Evolutionary conservation across 768 basidiomycete genomes (phyloP), one percentile per base, ranked within the genome.

Genomic region (Infundibulicybe gibba): DNA sequence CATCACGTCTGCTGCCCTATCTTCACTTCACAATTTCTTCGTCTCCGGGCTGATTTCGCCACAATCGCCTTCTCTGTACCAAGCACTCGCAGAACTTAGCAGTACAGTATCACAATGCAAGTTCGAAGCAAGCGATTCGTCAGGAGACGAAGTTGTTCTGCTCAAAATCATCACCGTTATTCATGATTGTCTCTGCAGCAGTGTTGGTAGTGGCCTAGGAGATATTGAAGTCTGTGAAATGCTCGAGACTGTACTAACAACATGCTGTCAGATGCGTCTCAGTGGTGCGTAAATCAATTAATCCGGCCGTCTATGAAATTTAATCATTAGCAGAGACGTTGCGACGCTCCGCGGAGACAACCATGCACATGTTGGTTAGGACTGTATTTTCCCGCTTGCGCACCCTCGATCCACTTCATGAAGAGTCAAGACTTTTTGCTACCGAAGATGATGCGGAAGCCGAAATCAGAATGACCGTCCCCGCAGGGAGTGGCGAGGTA

Each of bases 141-240:
- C 94, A n/a, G 90, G 92, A 5, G 97, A 99, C 66, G 97, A 99
- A 64, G 89, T 97, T 6, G 94, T 97, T 8, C 74, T 98, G 6
- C 76, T 95, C 53, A 90, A 85, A 63, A 93, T 98, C 49, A 81
- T 98, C 74, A 79, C 85, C 6, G 85, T 98, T 14, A 93, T 95
- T 44, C 82, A 90, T 51, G 83, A 89, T 53, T 87, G 88, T 56
- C 73, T 97, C 52, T 85, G 85, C 53, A 75, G 82, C 44, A 69
- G 65, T 47, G 81, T 90, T 21, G 87, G 90, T 1, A 62, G 67
- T n/a, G 71, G 74, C 9, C 75, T 98, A 32, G 91, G 90, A 20
- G 95, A 99, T 57, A 80, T 97, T 44, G 92, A 94, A 61, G 86
- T 98, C 13, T 99, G 97, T 61, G 97, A 97, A 67, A 94, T 99